Evolutionary conservation across 352 stramenopile genomes (phyloP).

Genomic region (Globisporangium viniferum): DNA sequence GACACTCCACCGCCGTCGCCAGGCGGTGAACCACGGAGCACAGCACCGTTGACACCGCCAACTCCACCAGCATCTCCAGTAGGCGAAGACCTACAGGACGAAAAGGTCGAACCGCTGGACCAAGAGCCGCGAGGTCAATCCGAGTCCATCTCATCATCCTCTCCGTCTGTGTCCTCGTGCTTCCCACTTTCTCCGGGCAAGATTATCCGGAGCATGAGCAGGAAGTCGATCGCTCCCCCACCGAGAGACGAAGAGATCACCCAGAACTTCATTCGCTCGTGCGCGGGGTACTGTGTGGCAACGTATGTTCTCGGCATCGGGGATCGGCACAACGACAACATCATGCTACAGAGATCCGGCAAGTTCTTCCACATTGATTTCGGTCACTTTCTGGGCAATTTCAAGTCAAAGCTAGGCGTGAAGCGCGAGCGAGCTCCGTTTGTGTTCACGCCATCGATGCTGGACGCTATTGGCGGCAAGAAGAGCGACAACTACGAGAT

Average conservation of each 20-base stretch:
- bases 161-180: conserved; percentile 37
- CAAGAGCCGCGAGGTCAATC: conserved; percentile 17
- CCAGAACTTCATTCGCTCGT: conserved; percentile 89
- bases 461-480: conserved; percentile 79
- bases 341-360: conserved; percentile 92
- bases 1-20: background rate
- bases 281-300: conserved; percentile 91
- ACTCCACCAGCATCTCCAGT: conserved; percentile 7
- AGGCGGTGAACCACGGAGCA: conserved; percentile 4
- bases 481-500: conserved; percentile 67
- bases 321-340: conserved; percentile 94
- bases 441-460: conserved; percentile 91
- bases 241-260: conserved; percentile 49
- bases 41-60: background rate
- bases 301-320: conserved; percentile 93
- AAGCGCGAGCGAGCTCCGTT: conserved; percentile 90
- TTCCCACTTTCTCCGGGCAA: conserved; percentile 53
- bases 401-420: conserved; percentile 91
- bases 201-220: conserved; percentile 29
- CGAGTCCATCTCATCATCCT: conserved; percentile 7
- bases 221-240: conserved; percentile 8
- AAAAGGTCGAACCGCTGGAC: background rate
- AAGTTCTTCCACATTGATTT: conserved; percentile 98
- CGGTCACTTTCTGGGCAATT: conserved; percentile 94
- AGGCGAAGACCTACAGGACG: background rate